phyloP scores from a whole-genome alignment of 768 basidiomycete species.

The Pulveroboletus sp. region DNA sequence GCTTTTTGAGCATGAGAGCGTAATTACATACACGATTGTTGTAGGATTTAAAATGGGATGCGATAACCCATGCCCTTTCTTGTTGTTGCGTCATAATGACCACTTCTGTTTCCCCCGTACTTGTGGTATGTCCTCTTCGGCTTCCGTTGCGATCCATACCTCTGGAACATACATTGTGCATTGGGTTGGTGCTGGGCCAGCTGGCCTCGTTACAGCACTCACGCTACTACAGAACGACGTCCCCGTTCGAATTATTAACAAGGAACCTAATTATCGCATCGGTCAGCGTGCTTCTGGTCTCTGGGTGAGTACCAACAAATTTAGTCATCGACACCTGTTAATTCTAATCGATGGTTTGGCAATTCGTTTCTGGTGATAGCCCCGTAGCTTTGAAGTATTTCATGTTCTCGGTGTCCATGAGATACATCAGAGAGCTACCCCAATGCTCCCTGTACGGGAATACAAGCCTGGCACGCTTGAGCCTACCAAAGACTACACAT shows the following conservation, averaged over 20 bases:
- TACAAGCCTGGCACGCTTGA: constrained; percentile 30
- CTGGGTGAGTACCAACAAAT: constrained; percentile 27
- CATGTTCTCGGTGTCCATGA: constrained; percentile 38
- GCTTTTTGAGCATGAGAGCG: too few relatives aligned
- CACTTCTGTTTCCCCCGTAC: constrained; percentile 16
- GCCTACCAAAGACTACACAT: constrained; percentile 3
- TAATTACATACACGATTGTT: too few relatives aligned
- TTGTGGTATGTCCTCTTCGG: constrained; percentile 13
- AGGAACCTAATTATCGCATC: constrained; percentile 33
- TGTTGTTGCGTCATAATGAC: too few relatives aligned
- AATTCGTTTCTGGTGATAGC: constrained; percentile 5
- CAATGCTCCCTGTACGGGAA: constrained; percentile 27
- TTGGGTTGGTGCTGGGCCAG: constrained; percentile 29
- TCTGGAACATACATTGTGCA: background rate
- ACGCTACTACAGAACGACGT: constrained; percentile 41
- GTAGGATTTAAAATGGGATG: too few relatives aligned
- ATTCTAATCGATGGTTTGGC: background rate
- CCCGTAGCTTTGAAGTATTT: constrained; percentile 43
- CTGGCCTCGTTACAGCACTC: constrained; percentile 32
- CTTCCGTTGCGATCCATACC: background rate
- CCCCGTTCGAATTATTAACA: constrained; percentile 51
- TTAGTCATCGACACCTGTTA: background rate
- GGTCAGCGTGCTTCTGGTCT: constrained; percentile 40
- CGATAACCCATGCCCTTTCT: too few relatives aligned
- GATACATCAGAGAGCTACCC: constrained; percentile 31